phyloP scores from a whole-genome alignment of 2,329 filamentous ascomycete species.

The Talaromyces sp. region DNA sequence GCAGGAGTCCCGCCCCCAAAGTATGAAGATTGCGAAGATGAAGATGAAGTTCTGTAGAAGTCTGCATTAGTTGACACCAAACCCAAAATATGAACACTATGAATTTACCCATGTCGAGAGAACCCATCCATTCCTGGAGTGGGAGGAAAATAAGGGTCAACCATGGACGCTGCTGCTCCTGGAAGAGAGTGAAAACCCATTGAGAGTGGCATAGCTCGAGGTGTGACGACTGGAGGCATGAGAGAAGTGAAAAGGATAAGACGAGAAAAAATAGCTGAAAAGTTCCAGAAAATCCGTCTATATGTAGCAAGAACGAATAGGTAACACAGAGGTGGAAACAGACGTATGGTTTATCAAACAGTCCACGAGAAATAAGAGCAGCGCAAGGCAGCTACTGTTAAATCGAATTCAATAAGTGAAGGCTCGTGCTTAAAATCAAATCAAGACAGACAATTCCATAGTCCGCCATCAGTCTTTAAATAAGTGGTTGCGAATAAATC shows the following conservation, averaged over 20 bases:
- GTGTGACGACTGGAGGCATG: constrained; percentile 33
- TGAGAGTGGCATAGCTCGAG: constrained; percentile 30
- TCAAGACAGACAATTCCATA: background rate
- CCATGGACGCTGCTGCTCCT: constrained; percentile 26
- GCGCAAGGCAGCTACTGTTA: background rate
- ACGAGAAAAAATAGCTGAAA: background rate
- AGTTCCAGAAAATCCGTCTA: background rate
- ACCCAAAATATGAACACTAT: background rate
- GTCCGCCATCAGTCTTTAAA: background rate
- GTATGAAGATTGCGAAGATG: constrained; percentile 26
- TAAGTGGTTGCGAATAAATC: background rate
- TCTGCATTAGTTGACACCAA: background rate
- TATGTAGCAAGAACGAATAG: background rate
- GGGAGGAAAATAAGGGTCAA: constrained; percentile 29
- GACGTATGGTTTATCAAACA: background rate
- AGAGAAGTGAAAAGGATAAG: constrained; percentile 16
- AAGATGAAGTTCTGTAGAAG: constrained; percentile 11
- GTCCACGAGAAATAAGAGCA: background rate
- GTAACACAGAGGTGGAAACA: background rate
- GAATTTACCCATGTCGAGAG: constrained; percentile 36
- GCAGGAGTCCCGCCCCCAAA: constrained; percentile 28
- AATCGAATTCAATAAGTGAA: background rate
- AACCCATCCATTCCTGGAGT: constrained; percentile 31
- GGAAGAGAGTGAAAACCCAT: constrained; percentile 31
- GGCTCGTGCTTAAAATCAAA: background rate